Evolutionary conservation across 768 basidiomycete genomes (phyloP), one percentile per base, ranked within the genome.

Genomic region (Lactarius akahatsu): DNA sequence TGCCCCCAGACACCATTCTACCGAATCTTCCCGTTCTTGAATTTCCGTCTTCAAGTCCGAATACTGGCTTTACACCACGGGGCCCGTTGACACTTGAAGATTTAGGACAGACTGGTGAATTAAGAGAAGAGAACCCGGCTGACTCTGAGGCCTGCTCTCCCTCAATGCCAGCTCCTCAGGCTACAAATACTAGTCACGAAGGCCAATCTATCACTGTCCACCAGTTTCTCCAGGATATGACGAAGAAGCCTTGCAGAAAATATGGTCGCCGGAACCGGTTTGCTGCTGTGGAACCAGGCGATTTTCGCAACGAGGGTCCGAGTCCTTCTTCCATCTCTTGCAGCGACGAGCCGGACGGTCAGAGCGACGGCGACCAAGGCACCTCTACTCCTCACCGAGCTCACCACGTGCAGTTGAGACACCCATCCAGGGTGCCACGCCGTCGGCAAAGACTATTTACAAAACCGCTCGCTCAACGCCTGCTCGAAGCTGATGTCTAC

Each of bases 401-500:
- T 45, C 20, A 59, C 40, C 41, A 23, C 47, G 20, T 57, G 38
- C 59, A 56, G 34, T 15, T 15, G 50, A 28, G 40, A 11, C 28
- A 15, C 47, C 54, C 13, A 38, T 10, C 62, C 40, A 52, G 38
- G 13, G 40, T 47, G 9, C 26, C 47, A n/a, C 47, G 15, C 16
- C 66, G 26, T 40, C 62, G 50, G 26, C 69, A 64, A 28, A 65
- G 63, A 16, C 56, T 7, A 18, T 36, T 59, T n/a, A 34, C 58
- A 40, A 70, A 70, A 43, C 52, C 69, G 16, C 67, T 69, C 43
- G 67, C 63, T 23, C 69, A 63, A 57, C 69, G 69, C 16, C 52
- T 70, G 38, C 59, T 69, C 55, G 64, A 70, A 47, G 69, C 69
- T n/a, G 69, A 64, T 36, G 59, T 70, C 41, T 70, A 65, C 56